Base-by-base conservation (phyloP, 2,329 filamentous ascomycete species). In the Cladosporium phlei region DNA sequence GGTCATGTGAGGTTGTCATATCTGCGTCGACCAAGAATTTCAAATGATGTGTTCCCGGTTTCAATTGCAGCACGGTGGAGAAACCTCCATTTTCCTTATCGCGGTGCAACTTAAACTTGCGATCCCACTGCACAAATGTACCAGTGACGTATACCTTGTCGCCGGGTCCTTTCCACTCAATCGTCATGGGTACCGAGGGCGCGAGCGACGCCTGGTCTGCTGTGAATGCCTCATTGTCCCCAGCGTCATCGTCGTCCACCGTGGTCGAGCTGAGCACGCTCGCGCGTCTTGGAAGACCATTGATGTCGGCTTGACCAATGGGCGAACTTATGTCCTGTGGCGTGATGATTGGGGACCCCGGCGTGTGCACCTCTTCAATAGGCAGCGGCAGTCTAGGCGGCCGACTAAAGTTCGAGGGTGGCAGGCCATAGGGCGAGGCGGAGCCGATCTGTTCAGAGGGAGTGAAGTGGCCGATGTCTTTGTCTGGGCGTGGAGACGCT, bases 81-180 rank as follows among this genome's bases (percentile, higher is more conserved):
- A 90, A 85, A 6, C 48, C 52, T 5, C 52, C 58, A n/a, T n/a
- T n/a, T 43, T 82, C 80, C 45, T 65, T 64, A 45, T 73, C 69
- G 66, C 79, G 83, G 67, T 89, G 82, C 62, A 98, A 73, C 57
- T 86, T 81, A 65, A 90, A 94, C 70, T 97, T 97, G 65, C 86
- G 85, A 69, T 94, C 89, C 93, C 93, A 98, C 65, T 91, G 87
- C 59, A 95, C 94, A 63, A 97, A 96, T 16, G 93, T 97, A 55
- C 91, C 91, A 1, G 93, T 98, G 35, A 98, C 89, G 66, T 95
- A 98, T 54, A 97, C 82, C 68, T 90, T 94, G 48, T 95, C 86
- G 49, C 87, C 90, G 47, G 24, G 47, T 7, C 80, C 78, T 55
- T 78, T 79, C 93, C 93, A 98, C 68, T 94, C 86, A 49, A 98